phyloP scores from a whole-genome alignment of 352 stramenopile genomes.

The Achlya hypogyna region DNA sequence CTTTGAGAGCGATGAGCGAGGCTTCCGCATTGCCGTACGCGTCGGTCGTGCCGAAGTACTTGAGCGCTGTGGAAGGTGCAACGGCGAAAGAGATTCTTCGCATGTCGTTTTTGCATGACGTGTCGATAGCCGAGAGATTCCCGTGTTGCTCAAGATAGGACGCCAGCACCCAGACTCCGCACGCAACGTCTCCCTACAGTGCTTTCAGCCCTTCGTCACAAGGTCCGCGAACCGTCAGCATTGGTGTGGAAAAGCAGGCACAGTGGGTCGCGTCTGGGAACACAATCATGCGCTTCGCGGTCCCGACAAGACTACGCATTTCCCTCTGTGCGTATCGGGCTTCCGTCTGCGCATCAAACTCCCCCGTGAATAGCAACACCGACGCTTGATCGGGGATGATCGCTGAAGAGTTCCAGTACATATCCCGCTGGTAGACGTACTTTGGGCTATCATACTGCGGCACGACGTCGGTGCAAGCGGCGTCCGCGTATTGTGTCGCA shows the following conservation, averaged over 20 bases:
- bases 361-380: slow-evolving; percentile 44
- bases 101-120: slow-evolving; percentile 31
- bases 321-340: slow-evolving; percentile 30
- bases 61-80: background rate
- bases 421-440: background rate
- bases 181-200: slow-evolving; percentile 20
- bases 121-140: slow-evolving; percentile 26
- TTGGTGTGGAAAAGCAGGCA: slow-evolving; percentile 1
- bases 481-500: slow-evolving; percentile 53
- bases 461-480: slow-evolving; percentile 40
- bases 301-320: background rate
- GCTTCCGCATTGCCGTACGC: background rate
- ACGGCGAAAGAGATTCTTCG: slow-evolving; percentile 20
- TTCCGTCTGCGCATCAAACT: slow-evolving; percentile 36
- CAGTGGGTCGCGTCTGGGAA: slow-evolving; percentile 12
- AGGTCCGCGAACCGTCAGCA: background rate
- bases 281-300: background rate
- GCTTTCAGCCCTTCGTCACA: background rate
- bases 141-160: slow-evolving; percentile 28
- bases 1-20: too few relatives aligned
- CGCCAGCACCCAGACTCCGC: slow-evolving; percentile 29
- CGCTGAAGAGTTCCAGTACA: slow-evolving; percentile 12
- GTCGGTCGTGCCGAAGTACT: slow-evolving; percentile 15
- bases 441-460: slow-evolving; percentile 28
- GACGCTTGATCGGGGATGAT: slow-evolving; percentile 30